Evolutionary conservation across 2,329 filamentous ascomycete species (phyloP).

Genomic region (Helminthosporium solani): DNA sequence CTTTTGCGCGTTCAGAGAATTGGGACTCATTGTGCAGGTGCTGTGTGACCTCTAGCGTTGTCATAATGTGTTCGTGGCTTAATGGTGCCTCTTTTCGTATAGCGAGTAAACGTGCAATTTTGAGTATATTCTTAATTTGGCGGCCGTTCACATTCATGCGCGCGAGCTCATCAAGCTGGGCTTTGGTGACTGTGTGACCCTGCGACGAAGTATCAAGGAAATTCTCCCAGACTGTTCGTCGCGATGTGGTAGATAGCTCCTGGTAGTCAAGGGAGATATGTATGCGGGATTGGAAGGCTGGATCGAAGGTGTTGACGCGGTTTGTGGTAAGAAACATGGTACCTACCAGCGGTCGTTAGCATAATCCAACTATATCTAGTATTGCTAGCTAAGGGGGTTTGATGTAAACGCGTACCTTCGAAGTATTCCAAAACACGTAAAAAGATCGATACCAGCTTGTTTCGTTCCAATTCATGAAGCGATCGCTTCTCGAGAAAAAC

Average conservation of each 20-base stretch:
- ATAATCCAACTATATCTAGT: not conserved
- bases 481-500: constrained; percentile 30
- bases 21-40: constrained; percentile 43
- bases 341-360: constrained; percentile 8
- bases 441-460: constrained; percentile 33
- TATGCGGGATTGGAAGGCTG: constrained; percentile 51
- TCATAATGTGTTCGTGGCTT: constrained; percentile 33
- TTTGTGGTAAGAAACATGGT: constrained; percentile 43
- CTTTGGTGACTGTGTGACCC: constrained; percentile 35
- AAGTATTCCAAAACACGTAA: constrained; percentile 48
- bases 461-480: constrained; percentile 28
- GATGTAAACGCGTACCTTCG: constrained; percentile 24
- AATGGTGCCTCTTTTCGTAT: constrained; percentile 21
- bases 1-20: constrained; percentile 29
- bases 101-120: constrained; percentile 41
- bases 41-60: constrained; percentile 43
- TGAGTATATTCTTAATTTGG: constrained; percentile 48
- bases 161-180: constrained; percentile 36
- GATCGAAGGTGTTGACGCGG: constrained; percentile 47
- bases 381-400: not conserved
- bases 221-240: constrained; percentile 49
- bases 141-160: constrained; percentile 43
- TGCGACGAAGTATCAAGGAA: constrained; percentile 40
- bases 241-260: constrained; percentile 41
- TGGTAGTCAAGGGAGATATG: constrained; percentile 48